Percentiles rank a stretch among this genome's conserved stretches.
Evolutionary conservation across 2,329 filamentous ascomycete genomes (phyloP).

Genomic region (Chalaropsis ovoidea): DNA sequence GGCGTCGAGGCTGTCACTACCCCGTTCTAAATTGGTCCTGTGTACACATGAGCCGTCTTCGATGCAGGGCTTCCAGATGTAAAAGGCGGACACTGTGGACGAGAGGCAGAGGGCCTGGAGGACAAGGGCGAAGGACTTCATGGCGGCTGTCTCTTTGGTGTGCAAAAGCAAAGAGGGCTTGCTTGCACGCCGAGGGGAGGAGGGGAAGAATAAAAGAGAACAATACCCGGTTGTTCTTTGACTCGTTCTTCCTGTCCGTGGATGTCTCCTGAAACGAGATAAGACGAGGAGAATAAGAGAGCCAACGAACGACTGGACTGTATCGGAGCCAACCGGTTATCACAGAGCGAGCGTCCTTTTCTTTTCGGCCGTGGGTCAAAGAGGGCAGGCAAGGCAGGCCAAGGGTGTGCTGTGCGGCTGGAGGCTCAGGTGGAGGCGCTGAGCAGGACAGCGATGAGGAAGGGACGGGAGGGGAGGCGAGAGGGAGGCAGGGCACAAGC

Average conservation of each 20-base stretch:
- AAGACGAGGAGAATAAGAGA: neutral
- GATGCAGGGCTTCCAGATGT: slow-evolving; percentile 26
- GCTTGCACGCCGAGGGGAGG: neutral
- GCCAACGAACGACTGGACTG: neutral
- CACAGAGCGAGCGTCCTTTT: neutral
- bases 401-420: no score
- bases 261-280: neutral
- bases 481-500: neutral
- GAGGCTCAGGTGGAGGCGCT: no score
- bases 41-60: slow-evolving; percentile 25
- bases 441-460: neutral
- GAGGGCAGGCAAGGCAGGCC: neutral
- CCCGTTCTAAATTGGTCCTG: slow-evolving; percentile 4
- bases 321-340: neutral
- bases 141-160: neutral
- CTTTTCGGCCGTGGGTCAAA: neutral
- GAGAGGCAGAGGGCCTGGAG: slow-evolving; percentile 17
- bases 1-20: neutral
- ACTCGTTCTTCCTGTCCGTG: neutral
- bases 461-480: neutral
- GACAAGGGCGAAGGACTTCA: slow-evolving; percentile 18
- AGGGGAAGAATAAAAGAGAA: neutral
- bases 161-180: neutral
- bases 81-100: slow-evolving; percentile 23
- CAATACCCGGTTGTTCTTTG: neutral